Base-by-base conservation (phyloP, 352 stramenopile species). In the Globisporangium lucens region DNA sequence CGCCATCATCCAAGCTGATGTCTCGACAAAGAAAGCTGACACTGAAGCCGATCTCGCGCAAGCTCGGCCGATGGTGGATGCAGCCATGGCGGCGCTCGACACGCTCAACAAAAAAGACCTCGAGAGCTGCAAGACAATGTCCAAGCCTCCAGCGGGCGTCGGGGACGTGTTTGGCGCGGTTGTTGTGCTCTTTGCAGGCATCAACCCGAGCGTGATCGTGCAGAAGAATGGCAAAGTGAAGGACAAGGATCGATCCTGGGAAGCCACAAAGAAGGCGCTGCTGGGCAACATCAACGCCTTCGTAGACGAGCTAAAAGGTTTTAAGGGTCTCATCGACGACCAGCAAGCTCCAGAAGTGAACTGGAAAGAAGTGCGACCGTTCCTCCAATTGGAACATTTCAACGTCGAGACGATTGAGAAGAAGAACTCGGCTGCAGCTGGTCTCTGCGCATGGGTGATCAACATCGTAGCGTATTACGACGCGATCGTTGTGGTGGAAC, bases 391-490 rank as follows among this genome's bases (percentile, higher is more conserved):
- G 1, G 82, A 93, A 49, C 76, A 95, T 63, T 95, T 95, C 63
- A 92, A 73, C 27, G 85, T 93, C 36, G 85, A 95, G 56, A 77
- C 68, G 30, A 95, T 95, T 8, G 87, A 93, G 52, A 93, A 93
- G 70, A 93, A 91, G 56, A 94, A 93, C 60, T 93, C 85, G 17
- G 87, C 87, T 0, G 79, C 87, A 3, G 87, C 87, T 3, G 85
- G 85, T 6, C 53, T 95, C 1, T 95, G 87, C 68, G 82, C 87
- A 0, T 94, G 85, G 84, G 87, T 94, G 27, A 89, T 95, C 69
- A 95, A 95, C 61, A 98, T 98, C 61, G 93, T 98, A 3, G 75
- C 81, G 22, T 98, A 98, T 78, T 98, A 98, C 63, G 94, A 98
- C 68, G 95, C 97, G 38, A 93, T 98, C 53, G 73, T 98, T 13